phyloP scores from a whole-genome alignment of 164 flowering plant genomes.

The Magnolia sinica region DNA sequence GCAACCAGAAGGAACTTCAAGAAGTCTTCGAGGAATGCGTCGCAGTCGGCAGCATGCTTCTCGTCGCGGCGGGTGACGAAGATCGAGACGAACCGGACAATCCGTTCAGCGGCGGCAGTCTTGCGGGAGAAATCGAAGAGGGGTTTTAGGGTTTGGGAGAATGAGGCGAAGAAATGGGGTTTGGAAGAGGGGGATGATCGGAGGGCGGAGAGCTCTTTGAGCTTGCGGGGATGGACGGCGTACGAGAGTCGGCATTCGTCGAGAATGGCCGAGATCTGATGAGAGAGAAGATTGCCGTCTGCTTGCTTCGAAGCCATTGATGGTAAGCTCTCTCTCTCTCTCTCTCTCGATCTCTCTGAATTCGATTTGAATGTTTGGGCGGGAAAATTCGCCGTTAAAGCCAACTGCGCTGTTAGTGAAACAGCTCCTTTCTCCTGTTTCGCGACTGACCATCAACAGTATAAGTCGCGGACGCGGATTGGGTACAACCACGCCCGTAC shows the following conservation, averaged over 20 bases:
- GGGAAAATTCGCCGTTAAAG: background rate
- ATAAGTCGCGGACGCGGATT: too few species aligned
- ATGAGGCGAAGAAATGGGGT: constrained; percentile 46
- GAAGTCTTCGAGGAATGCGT: constrained; percentile 55
- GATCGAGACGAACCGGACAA: constrained; percentile 56
- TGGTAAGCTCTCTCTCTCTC: background rate
- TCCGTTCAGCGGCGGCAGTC: constrained; percentile 56
- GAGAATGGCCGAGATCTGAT: constrained; percentile 48
- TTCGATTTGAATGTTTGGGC: constrained; percentile 5
- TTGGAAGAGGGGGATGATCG: constrained; percentile 36
- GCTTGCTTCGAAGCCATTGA: background rate
- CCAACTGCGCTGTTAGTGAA: too few species aligned
- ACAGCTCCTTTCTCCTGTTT: too few species aligned
- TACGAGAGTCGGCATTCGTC: constrained; percentile 63
- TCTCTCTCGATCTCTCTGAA: background rate
- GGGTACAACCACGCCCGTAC: too few species aligned
- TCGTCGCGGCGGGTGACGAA: constrained; percentile 44
- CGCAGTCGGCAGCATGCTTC: constrained; percentile 1
- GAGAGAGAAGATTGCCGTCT: background rate
- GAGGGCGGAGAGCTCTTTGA: constrained; percentile 63
- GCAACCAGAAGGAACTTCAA: constrained; percentile 52
- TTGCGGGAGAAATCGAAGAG: constrained; percentile 61
- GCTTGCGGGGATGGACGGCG: constrained; percentile 75
- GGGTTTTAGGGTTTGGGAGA: constrained; percentile 60
- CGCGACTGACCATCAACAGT: too few species aligned